Percentiles rank a stretch among this genome's conserved stretches.
These are phyloP conservation scores for Rhipidocladum racemiflorum DNA, from an alignment of 176 grass and related monocot species.

Conservation along the genomic window DNA sequence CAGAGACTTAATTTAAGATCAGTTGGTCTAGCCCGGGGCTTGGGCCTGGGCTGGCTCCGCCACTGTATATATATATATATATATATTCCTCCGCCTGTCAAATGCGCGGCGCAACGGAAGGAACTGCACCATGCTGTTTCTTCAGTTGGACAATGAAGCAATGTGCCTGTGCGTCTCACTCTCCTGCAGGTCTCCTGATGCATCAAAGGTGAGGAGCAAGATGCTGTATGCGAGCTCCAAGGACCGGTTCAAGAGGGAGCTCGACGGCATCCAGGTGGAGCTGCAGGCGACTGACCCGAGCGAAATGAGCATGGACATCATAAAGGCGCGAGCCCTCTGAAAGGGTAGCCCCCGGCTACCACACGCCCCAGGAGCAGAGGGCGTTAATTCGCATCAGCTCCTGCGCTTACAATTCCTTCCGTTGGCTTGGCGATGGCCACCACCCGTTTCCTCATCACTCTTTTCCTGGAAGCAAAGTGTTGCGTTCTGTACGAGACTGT, in stretches of 20 bases:
- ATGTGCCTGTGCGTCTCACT: neutral
- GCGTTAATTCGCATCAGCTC: slow-evolving; percentile 27
- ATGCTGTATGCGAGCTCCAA: slow-evolving; percentile 96
- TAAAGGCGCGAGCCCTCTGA: slow-evolving; percentile 82
- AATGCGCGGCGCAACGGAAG: neutral
- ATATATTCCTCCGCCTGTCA: neutral
- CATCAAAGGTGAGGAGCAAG: slow-evolving; percentile 82
- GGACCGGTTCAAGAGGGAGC: slow-evolving; percentile 95
- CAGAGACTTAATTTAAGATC: too few species aligned
- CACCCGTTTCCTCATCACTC: slow-evolving; percentile 45
- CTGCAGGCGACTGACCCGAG: slow-evolving; percentile 92
- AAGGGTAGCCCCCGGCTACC: neutral
- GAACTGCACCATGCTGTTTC: neutral
- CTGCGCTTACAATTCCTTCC: slow-evolving; percentile 18
- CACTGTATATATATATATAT: too few species aligned
- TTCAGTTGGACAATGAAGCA: slow-evolving; percentile 17
- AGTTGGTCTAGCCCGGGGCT: too few species aligned
- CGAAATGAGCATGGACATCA: slow-evolving; percentile 97
- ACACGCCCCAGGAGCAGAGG: slow-evolving; percentile 25
- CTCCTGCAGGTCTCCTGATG: slow-evolving; percentile 71
- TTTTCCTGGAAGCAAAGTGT: slow-evolving; percentile 46
- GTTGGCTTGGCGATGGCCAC: slow-evolving; percentile 13
- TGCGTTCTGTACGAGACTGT: slow-evolving; percentile 49
- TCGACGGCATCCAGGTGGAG: slow-evolving; percentile 94
- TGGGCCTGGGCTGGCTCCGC: too few species aligned